These are phyloP conservation scores for Dipodascus albidus DNA, from an alignment of 805 yeast species.

Conservation along the genomic window DNA sequence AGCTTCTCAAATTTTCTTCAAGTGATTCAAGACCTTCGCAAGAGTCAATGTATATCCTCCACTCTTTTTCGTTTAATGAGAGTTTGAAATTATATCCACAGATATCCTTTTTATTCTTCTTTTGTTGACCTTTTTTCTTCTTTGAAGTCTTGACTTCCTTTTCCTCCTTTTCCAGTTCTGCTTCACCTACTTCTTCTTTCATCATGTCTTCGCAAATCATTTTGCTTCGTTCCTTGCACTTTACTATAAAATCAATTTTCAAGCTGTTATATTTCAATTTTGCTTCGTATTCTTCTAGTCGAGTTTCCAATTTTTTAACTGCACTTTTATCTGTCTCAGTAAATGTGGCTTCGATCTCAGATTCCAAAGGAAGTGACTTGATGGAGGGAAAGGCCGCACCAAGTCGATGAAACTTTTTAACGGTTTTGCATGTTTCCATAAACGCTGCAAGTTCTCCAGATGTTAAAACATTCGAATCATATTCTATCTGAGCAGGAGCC, in stretches of 20 bases:
- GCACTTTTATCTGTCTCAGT: neutral
- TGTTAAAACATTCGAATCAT: slow-evolving; percentile 7
- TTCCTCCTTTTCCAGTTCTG: neutral
- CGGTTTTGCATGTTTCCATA: slow-evolving; percentile 3
- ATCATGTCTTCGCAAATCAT: slow-evolving; percentile 15
- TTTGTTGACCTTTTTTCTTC: neutral
- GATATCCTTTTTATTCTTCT: slow-evolving; percentile 8
- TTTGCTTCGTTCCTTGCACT: slow-evolving; percentile 16
- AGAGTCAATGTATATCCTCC: slow-evolving; percentile 2
- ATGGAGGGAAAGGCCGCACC: slow-evolving; percentile 4
- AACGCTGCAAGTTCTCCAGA: slow-evolving; percentile 11
- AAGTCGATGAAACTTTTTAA: slow-evolving; percentile 7
- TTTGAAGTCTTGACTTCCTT: neutral
- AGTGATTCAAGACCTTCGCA: neutral
- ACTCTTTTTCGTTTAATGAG: slow-evolving; percentile 5
- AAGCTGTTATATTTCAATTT: slow-evolving; percentile 1
- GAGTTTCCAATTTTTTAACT: neutral
- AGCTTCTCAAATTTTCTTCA: neutral
- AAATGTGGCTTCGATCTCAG: neutral
- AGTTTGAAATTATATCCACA: slow-evolving; percentile 16
- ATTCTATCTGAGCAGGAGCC: slow-evolving; percentile 3
- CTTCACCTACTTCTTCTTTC: slow-evolving; percentile 7
- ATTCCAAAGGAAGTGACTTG: neutral
- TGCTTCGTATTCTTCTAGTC: neutral
- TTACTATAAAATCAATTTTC: slow-evolving; percentile 5